A percentile compares a stretch with the other conserved stretches of the same genome.
Conservation (phyloP, 768 basidiomycete genomes). For the Podaxis mareebaensis region DNA sequence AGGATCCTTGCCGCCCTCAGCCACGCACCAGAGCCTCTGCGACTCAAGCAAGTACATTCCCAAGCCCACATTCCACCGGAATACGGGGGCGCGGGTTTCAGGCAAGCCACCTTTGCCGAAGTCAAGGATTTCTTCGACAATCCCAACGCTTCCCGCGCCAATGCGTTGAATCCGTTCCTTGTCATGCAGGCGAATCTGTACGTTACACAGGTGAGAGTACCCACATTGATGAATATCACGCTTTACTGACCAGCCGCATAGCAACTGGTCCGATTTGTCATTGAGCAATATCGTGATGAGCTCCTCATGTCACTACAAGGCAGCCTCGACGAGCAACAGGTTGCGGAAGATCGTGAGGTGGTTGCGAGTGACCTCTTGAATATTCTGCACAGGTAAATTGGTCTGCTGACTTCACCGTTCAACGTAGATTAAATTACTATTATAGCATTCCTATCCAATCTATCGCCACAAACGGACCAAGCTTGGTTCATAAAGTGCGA, state of each 20-base stretch:
- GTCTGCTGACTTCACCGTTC: background rate
- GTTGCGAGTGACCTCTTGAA: constrained; percentile 87
- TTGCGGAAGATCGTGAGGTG: constrained; percentile 75
- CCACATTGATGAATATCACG: background rate
- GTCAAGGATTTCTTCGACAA: constrained; percentile 92
- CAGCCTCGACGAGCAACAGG: constrained; percentile 59
- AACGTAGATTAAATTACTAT: constrained; percentile 16
- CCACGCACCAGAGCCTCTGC: constrained; percentile 75
- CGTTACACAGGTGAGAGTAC: constrained; percentile 75
- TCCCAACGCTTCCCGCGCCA: constrained; percentile 81
- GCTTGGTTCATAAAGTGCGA: constrained; percentile 88
- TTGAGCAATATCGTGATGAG: constrained; percentile 91
- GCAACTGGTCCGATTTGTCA: constrained; percentile 94
- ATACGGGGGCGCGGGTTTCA: constrained; percentile 70
- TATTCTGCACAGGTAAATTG: constrained; percentile 74
- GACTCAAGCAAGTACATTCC: constrained; percentile 58
- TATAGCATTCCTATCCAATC: constrained; percentile 88
- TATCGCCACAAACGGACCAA: constrained; percentile 86
- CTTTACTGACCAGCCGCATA: constrained; percentile 29
- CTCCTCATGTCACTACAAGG: constrained; percentile 70
- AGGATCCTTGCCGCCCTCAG: constrained; percentile 74
- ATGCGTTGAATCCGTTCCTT: constrained; percentile 85
- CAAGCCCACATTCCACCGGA: constrained; percentile 56
- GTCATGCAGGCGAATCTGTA: constrained; percentile 93
- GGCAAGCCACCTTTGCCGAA: constrained; percentile 83